Percentiles rank a stretch among this genome's conserved stretches.
These are phyloP conservation scores for Artomyces pyxidatus DNA, from an alignment of 768 basidiomycete species.

Conservation along the genomic window DNA sequence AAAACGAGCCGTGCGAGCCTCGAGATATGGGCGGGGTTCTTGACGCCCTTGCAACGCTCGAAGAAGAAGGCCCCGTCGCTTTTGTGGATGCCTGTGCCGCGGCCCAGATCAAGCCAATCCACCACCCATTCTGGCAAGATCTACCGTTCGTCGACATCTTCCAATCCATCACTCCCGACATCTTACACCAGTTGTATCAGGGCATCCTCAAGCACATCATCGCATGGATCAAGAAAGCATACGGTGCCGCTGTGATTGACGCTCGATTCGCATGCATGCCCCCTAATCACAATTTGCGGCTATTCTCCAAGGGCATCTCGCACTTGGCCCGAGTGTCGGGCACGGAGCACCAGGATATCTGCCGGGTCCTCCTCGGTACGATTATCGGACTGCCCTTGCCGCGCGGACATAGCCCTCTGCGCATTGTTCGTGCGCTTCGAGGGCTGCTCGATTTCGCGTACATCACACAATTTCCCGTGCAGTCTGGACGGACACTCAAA, in stretches of 20 bases:
- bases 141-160: slow-evolving; percentile 24
- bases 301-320: slow-evolving; percentile 27
- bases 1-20: not conserved
- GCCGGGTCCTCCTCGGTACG: not conserved
- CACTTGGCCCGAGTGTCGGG: slow-evolving; percentile 32
- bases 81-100: not conserved
- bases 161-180: slow-evolving; percentile 22
- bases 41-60: not conserved
- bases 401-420: not conserved
- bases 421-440: slow-evolving; percentile 21
- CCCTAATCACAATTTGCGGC: slow-evolving; percentile 23
- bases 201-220: not conserved
- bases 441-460: slow-evolving; percentile 31
- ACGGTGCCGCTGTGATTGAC: slow-evolving; percentile 26
- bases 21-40: not conserved
- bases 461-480: slow-evolving; percentile 27
- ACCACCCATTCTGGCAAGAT: slow-evolving; percentile 16
- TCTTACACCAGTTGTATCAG: slow-evolving; percentile 27
- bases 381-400: not conserved
- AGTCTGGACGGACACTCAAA: slow-evolving; percentile 23
- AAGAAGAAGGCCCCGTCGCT: not conserved
- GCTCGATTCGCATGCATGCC: slow-evolving; percentile 22
- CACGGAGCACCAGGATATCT: slow-evolving; percentile 29
- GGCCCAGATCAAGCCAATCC: not conserved
- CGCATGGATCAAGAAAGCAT: not conserved